These are phyloP conservation scores for Ensete ventricosum DNA, from an alignment of 176 grass and related monocot species.

Conservation along the genomic window DNA sequence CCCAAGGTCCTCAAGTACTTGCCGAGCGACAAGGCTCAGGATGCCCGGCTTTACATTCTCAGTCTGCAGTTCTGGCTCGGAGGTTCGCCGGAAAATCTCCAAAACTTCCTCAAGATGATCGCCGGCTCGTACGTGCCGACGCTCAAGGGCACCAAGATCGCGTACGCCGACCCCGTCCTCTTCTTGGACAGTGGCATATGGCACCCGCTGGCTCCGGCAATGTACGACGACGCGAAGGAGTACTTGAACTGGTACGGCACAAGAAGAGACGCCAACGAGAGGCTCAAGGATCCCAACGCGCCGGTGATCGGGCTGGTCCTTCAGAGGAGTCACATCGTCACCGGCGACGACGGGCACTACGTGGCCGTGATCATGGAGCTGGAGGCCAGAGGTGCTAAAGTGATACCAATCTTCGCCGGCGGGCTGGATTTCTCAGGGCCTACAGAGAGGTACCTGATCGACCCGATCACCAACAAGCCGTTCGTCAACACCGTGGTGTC, in stretches of 20 bases:
- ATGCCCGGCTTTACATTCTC: constrained; percentile 92
- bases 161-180: constrained; percentile 78
- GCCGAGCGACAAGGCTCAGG: constrained; percentile 97
- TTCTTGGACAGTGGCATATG: constrained; percentile 90
- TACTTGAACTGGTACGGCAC: constrained; percentile 98
- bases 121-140: constrained; percentile 60
- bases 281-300: constrained; percentile 44
- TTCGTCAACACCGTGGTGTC: constrained; percentile 82
- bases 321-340: constrained; percentile 96
- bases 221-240: constrained; percentile 95
- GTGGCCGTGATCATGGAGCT: constrained; percentile 99
- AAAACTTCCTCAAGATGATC: constrained; percentile 99
- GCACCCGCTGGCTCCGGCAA: constrained; percentile 82
- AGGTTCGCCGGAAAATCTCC: constrained; percentile 86
- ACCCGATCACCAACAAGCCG: constrained; percentile 64
- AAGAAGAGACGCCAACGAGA: constrained; percentile 43
- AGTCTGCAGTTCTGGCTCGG: constrained; percentile 99
- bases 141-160: constrained; percentile 48
- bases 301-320: constrained; percentile 73
- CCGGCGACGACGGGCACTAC: constrained; percentile 86
- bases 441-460: constrained; percentile 48
- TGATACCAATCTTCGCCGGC: constrained; percentile 83
- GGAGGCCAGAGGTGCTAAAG: constrained; percentile 83
- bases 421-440: constrained; percentile 83
- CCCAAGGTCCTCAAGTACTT: constrained; percentile 99